Conservation (phyloP, 2,329 filamentous ascomycete genomes). For the Xylariomycetidae sp. region DNA sequence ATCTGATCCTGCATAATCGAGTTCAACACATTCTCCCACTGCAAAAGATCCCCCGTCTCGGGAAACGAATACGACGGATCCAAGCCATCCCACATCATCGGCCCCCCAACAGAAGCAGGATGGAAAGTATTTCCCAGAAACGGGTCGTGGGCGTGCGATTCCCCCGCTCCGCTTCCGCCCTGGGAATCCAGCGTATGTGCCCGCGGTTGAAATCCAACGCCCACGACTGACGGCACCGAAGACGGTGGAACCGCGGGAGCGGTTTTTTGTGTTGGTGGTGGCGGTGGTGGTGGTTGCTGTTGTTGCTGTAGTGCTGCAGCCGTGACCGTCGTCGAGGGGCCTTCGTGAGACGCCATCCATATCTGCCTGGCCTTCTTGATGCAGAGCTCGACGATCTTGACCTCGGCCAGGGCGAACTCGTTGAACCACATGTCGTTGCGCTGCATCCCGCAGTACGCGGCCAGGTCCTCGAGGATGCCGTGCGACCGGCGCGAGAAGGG, state of each 20-base stretch:
- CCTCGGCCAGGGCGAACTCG: slow-evolving; percentile 35
- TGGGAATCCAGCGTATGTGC: too few species aligned
- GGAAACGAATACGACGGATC: slow-evolving; percentile 10
- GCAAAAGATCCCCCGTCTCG: slow-evolving; percentile 1
- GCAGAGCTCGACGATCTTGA: slow-evolving; percentile 38
- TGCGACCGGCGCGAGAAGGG: slow-evolving; percentile 23
- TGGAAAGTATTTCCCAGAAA: not conserved
- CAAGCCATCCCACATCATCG: slow-evolving; percentile 12
- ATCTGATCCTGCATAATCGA: slow-evolving; percentile 2
- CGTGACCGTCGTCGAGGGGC: not conserved
- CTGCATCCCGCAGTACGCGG: slow-evolving; percentile 36
- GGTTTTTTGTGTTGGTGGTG: too few species aligned
- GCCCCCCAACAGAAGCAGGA: not conserved
- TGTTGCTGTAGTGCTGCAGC: not conserved
- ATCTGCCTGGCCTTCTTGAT: slow-evolving; percentile 17
- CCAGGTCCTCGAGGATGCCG: slow-evolving; percentile 33
- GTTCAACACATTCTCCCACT: slow-evolving; percentile 1
- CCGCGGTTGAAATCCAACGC: too few species aligned
- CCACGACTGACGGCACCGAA: not conserved
- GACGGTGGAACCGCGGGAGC: not conserved
- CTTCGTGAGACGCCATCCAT: not conserved
- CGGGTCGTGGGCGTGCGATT: not conserved
- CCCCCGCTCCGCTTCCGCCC: not conserved
- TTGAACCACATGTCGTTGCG: slow-evolving; percentile 35
- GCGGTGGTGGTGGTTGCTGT: not conserved